Evolutionary conservation across 139 green algal genomes (phyloP).

Genomic region (Zygnema cylindricum): DNA sequence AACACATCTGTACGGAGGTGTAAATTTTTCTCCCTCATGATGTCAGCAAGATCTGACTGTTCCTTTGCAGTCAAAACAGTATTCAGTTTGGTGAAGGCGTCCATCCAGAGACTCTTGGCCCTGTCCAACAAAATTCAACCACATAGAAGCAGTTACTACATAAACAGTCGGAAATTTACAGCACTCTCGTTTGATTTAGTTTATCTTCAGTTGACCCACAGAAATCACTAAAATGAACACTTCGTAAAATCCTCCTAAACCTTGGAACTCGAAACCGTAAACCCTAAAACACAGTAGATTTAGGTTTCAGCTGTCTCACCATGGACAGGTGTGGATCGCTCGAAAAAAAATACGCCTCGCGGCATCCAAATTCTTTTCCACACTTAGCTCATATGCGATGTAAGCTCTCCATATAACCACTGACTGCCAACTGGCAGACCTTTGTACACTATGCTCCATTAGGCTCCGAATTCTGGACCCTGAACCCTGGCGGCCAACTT

Average conservation of each 20-base stretch:
- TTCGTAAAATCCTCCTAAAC: too few species aligned
- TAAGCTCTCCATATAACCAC: conserved; percentile 67
- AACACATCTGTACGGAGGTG: conserved; percentile 76
- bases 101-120: conserved; percentile 80
- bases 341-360: conserved; percentile 76
- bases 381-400: conserved; percentile 57
- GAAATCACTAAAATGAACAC: too few species aligned
- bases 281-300: too few species aligned
- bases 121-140: too few species aligned
- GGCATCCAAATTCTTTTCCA: conserved; percentile 32
- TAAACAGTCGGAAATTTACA: too few species aligned
- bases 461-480: conserved; percentile 21
- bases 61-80: conserved; percentile 66
- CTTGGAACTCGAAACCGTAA: too few species aligned
- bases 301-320: too few species aligned
- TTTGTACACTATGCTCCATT: conserved; percentile 23
- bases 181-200: too few species aligned
- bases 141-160: too few species aligned
- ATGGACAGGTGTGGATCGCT: conserved; percentile 76
- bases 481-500: conserved; percentile 28
- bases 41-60: conserved; percentile 70
- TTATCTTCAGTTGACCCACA: too few species aligned
- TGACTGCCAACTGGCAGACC: conserved; percentile 49
- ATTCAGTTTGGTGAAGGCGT: conserved; percentile 68
- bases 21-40: conserved; percentile 77